These are phyloP conservation scores for Tilletia horrida DNA, from an alignment of 1,284 basidiomycete genomes.

Conservation along the genomic window DNA sequence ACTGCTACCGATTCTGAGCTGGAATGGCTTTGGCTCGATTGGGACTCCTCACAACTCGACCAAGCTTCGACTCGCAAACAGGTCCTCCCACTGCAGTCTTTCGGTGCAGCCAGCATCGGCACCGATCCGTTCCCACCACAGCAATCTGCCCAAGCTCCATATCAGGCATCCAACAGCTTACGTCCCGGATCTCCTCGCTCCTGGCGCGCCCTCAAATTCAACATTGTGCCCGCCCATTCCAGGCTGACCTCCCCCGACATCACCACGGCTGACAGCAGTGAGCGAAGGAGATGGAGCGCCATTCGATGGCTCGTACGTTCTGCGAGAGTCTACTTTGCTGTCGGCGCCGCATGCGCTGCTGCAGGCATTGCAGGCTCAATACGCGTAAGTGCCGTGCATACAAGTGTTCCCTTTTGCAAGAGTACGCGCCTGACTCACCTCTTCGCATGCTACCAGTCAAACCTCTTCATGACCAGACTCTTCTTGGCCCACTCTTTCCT, in stretches of 20 bases:
- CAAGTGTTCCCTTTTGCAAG: neutral
- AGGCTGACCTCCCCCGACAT: neutral
- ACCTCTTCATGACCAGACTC: slow-evolving; percentile 32
- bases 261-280: slow-evolving; percentile 14
- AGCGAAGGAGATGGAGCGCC: slow-evolving; percentile 32
- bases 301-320: slow-evolving; percentile 29
- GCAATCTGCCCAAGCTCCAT: slow-evolving; percentile 17
- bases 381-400: slow-evolving; percentile 13
- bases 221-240: slow-evolving; percentile 17
- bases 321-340: slow-evolving; percentile 30
- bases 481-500: slow-evolving; percentile 43
- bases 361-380: slow-evolving; percentile 35
- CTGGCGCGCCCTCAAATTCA: slow-evolving; percentile 32
- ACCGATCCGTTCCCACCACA: neutral
- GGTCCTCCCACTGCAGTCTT: slow-evolving; percentile 1
- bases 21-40: neutral
- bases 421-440: neutral
- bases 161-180: slow-evolving; percentile 21
- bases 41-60: slow-evolving; percentile 20
- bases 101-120: neutral
- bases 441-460: slow-evolving; percentile 22
- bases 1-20: slow-evolving; percentile 2
- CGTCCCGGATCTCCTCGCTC: slow-evolving; percentile 31
- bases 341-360: slow-evolving; percentile 31
- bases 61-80: slow-evolving; percentile 25